Percentiles rank a stretch among this genome's conserved stretches.
Evolutionary conservation across 257 asterid genomes (phyloP).

Genomic region (Oldenlandia corymbosa): DNA sequence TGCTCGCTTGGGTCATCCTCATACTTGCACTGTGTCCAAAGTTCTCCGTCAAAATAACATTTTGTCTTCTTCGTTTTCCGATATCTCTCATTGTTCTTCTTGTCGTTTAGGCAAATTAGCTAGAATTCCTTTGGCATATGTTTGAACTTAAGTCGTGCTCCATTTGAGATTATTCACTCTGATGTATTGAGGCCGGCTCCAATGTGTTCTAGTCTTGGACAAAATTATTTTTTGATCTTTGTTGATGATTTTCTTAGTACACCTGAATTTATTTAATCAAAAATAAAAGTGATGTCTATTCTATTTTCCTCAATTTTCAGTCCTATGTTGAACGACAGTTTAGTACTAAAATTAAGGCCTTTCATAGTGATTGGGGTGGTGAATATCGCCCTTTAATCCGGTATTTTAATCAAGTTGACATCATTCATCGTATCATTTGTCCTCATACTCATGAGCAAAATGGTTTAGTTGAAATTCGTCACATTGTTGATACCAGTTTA

Average conservation of each 20-base stretch:
- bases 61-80: not conserved
- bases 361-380: no score
- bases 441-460: no score
- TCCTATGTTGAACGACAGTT: no score
- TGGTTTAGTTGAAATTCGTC: no score
- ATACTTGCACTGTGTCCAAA: not conserved
- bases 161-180: not conserved
- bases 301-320: no score
- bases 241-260: no score
- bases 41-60: not conserved
- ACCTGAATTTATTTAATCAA: not conserved
- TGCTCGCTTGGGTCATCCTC: conserved; percentile 1
- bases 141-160: not conserved
- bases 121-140: not conserved
- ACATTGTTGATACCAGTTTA: no score
- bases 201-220: not conserved
- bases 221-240: conserved; percentile 1
- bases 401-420: no score
- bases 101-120: conserved; percentile 3
- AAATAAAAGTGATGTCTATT: no score
- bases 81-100: not conserved
- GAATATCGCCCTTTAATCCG: no score
- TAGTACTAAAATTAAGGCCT: no score
- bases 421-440: no score
- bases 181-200: conserved; percentile 14